Evolutionary conservation across 1,284 basidiomycete genomes (phyloP).

Genomic region (Irpex rosettiformis): DNA sequence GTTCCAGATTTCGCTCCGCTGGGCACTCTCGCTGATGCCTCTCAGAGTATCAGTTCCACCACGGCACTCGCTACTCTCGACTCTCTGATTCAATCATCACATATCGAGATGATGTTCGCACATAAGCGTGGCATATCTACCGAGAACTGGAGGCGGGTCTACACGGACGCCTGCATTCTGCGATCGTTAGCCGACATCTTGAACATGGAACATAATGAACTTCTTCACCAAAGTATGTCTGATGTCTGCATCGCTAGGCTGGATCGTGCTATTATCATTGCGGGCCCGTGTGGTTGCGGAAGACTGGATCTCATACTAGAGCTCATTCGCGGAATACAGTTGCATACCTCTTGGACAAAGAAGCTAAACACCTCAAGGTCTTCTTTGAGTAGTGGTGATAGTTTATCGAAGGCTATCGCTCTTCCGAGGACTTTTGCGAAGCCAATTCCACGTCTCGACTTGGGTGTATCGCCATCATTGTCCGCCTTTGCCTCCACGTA

Average conservation of each 20-base stretch:
- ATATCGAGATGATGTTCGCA: slow-evolving; percentile 21
- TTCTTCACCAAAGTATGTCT: slow-evolving; percentile 23
- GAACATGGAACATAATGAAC: slow-evolving; percentile 21
- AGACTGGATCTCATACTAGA: slow-evolving; percentile 58
- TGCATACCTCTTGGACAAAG: neutral
- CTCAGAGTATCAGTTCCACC: neutral
- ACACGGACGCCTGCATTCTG: slow-evolving; percentile 63
- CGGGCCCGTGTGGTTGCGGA: slow-evolving; percentile 69
- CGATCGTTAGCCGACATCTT: slow-evolving; percentile 40
- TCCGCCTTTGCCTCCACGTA: slow-evolving; percentile 39
- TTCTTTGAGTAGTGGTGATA: neutral
- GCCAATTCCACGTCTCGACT: slow-evolving; percentile 33
- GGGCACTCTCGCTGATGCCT: neutral
- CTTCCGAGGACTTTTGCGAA: slow-evolving; percentile 16
- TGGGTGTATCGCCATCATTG: slow-evolving; percentile 48
- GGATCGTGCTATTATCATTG: slow-evolving; percentile 81
- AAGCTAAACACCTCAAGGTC: neutral
- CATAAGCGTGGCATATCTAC: slow-evolving; percentile 1
- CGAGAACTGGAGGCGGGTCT: slow-evolving; percentile 52
- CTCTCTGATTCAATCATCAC: slow-evolving; percentile 20
- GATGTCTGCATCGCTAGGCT: slow-evolving; percentile 50
- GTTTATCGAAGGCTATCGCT: neutral
- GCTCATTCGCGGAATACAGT: slow-evolving; percentile 52
- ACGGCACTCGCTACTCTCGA: slow-evolving; percentile 16
- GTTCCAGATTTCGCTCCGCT: neutral